Percentiles rank a stretch among this genome's conserved stretches.
Conservation (phyloP, 1,284 basidiomycete genomes). For the Pisolithus thermaeus region DNA sequence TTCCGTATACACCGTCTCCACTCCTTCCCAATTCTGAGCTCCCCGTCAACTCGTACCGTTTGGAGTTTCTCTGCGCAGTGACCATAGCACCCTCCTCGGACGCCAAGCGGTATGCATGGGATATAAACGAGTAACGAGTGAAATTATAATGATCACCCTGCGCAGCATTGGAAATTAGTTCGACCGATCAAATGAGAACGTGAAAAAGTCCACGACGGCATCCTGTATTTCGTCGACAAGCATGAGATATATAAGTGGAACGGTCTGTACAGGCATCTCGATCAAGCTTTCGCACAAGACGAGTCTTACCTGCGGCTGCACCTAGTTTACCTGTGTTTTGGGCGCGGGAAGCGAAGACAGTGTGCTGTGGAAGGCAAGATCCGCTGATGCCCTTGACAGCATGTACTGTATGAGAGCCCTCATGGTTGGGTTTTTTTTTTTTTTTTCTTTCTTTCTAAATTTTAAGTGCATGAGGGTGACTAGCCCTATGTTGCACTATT, state of each 20-base stretch:
- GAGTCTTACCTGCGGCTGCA: conserved; percentile 60
- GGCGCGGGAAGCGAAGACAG: conserved; percentile 48
- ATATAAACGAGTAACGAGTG: conserved; percentile 66
- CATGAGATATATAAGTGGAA: conserved; percentile 89
- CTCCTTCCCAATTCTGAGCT: conserved; percentile 20
- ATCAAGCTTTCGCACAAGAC: conserved; percentile 82
- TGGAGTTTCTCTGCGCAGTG: conserved; percentile 12
- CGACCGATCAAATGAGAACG: neutral
- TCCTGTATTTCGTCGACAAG: conserved; percentile 73
- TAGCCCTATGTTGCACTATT: no score
- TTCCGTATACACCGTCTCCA: conserved; percentile 64
- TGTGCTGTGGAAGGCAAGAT: conserved; percentile 44
- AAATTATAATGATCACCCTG: conserved; percentile 69
- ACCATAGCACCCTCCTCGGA: conserved; percentile 45
- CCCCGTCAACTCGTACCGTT: conserved; percentile 16
- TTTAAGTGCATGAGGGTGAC: no score
- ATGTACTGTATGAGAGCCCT: conserved; percentile 67
- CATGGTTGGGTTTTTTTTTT: conserved; percentile 52
- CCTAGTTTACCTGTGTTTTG: conserved; percentile 9
- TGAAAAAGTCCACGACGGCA: conserved; percentile 45
- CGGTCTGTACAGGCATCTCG: conserved; percentile 89
- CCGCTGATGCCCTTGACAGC: conserved; percentile 42
- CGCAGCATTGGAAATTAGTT: neutral
- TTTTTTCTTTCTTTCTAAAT: no score
- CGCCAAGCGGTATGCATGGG: conserved; percentile 65